phyloP scores from a whole-genome alignment of 768 basidiomycete genomes.

The Boletellus ananiceps region DNA sequence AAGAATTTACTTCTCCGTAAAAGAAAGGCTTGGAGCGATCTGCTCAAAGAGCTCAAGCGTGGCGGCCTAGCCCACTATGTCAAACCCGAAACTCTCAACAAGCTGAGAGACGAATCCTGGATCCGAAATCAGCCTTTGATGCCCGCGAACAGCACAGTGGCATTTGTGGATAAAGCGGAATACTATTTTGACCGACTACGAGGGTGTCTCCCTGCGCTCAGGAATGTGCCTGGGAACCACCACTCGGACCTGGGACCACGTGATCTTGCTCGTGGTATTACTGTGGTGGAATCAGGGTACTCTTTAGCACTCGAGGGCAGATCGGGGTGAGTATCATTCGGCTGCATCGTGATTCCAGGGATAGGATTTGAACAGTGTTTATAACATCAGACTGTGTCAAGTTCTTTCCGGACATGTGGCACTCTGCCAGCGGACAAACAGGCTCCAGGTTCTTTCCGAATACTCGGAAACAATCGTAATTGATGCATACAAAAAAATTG shows the following conservation, averaged over 20 bases:
- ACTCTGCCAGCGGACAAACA: slow-evolving; percentile 13
- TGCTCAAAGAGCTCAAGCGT: slow-evolving; percentile 82
- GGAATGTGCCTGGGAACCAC: slow-evolving; percentile 60
- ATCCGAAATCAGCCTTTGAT: slow-evolving; percentile 58
- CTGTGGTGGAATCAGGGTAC: slow-evolving; percentile 76
- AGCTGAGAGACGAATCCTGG: slow-evolving; percentile 54
- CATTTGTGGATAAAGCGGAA: slow-evolving; percentile 45
- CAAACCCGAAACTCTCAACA: slow-evolving; percentile 62
- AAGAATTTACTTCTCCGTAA: slow-evolving; percentile 80
- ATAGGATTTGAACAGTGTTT: not conserved
- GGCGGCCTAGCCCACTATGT: slow-evolving; percentile 70
- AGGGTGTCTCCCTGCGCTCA: slow-evolving; percentile 60
- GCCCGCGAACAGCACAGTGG: slow-evolving; percentile 18
- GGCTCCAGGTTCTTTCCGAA: slow-evolving; percentile 21
- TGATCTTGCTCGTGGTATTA: slow-evolving; percentile 76
- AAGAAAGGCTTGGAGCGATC: slow-evolving; percentile 84
- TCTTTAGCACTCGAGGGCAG: slow-evolving; percentile 59
- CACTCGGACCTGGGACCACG: slow-evolving; percentile 82
- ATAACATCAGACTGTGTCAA: slow-evolving; percentile 14
- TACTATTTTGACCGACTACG: slow-evolving; percentile 61
- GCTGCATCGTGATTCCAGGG: not conserved
- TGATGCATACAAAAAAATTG: slow-evolving; percentile 11
- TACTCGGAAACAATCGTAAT: slow-evolving; percentile 18
- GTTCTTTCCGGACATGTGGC: slow-evolving; percentile 13
- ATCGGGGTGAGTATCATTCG: slow-evolving; percentile 47